Evolutionary conservation across 2,329 filamentous ascomycete genomes (phyloP).

Genomic region (Tolypocladium sp.): DNA sequence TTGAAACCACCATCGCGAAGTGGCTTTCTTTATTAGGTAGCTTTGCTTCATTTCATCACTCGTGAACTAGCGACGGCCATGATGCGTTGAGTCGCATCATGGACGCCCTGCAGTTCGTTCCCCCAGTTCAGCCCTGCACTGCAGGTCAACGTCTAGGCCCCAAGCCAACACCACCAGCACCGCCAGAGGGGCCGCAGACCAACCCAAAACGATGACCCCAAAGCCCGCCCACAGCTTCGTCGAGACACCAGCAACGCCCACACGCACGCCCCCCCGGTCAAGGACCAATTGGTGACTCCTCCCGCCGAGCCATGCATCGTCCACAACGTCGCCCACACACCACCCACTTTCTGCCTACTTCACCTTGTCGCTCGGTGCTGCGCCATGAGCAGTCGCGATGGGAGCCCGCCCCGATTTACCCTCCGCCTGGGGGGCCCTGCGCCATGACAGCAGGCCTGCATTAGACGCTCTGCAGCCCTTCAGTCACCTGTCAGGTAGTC

Average conservation of each 20-base stretch:
- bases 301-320: not conserved
- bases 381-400: slow-evolving; percentile 2
- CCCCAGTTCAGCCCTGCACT: not conserved
- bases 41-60: not conserved
- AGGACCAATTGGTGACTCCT: not conserved
- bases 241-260: no score
- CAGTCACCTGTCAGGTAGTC: slow-evolving; percentile 21
- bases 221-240: not conserved
- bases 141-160: not conserved
- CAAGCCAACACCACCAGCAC: not conserved
- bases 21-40: not conserved
- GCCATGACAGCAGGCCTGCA: slow-evolving; percentile 9
- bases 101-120: not conserved
- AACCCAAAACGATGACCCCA: not conserved
- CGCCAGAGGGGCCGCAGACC: not conserved
- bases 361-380: slow-evolving; percentile 1
- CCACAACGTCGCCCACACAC: not conserved
- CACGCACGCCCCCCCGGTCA: not conserved
- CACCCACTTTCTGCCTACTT: not conserved
- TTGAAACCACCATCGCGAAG: not conserved
- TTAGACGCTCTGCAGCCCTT: slow-evolving; percentile 15
- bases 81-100: not conserved
- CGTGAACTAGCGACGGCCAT: not conserved
- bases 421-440: not conserved
- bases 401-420: not conserved